Conservation (phyloP, 2,329 filamentous ascomycete genomes). For the Orbilia brochopaga region DNA sequence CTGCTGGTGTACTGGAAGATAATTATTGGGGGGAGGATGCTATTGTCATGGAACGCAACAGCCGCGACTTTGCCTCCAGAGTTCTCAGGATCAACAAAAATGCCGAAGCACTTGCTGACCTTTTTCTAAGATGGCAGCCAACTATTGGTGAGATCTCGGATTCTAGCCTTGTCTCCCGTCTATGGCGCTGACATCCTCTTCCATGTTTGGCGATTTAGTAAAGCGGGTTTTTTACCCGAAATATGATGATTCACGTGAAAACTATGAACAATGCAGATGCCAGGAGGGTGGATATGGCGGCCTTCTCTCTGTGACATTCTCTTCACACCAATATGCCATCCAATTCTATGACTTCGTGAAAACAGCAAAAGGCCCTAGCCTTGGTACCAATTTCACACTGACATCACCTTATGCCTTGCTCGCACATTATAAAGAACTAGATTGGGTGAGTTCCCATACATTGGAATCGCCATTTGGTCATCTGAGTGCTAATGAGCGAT, state of each 20-base stretch:
- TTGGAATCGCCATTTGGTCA: neutral
- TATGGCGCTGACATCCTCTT: neutral
- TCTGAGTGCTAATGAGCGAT: slow-evolving; percentile 48
- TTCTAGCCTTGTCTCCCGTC: slow-evolving; percentile 9
- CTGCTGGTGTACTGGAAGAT: slow-evolving; percentile 75
- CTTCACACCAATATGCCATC: slow-evolving; percentile 71
- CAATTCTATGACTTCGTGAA: slow-evolving; percentile 85
- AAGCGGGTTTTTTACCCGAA: slow-evolving; percentile 88
- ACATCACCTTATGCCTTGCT: slow-evolving; percentile 88
- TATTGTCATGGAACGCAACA: slow-evolving; percentile 95
- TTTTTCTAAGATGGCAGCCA: slow-evolving; percentile 65
- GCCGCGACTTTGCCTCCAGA: slow-evolving; percentile 82
- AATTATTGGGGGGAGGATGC: slow-evolving; percentile 94
- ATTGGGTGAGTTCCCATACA: slow-evolving; percentile 70
- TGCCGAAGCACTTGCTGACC: slow-evolving; percentile 79
- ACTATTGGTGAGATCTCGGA: slow-evolving; percentile 50
- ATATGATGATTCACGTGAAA: slow-evolving; percentile 69
- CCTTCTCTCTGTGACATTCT: slow-evolving; percentile 82
- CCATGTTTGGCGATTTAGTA: slow-evolving; percentile 64
- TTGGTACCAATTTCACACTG: slow-evolving; percentile 96
- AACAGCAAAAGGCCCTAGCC: slow-evolving; percentile 88
- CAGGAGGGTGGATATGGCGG: slow-evolving; percentile 85
- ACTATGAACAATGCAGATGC: slow-evolving; percentile 80
- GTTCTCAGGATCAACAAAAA: slow-evolving; percentile 85
- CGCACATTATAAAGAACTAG: slow-evolving; percentile 87